Evolutionary conservation across 805 yeast species (phyloP).

Genomic region (Candida corydali): DNA sequence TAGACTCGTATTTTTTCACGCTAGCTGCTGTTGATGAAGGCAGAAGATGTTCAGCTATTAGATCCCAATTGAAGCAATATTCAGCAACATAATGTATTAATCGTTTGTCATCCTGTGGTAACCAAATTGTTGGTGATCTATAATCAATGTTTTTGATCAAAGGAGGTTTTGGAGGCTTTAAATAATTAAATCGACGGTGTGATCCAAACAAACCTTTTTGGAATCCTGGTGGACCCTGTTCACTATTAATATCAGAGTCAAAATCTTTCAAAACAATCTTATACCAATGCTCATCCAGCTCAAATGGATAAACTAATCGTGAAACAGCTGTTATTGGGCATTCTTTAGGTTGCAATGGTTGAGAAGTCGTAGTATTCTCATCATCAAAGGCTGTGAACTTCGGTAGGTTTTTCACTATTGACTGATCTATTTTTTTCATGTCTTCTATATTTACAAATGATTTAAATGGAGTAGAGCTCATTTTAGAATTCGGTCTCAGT

Average conservation of each 20-base stretch:
- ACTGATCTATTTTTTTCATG: conserved; percentile 42
- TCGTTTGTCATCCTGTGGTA: conserved; percentile 86
- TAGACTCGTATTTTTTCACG: conserved; percentile 63
- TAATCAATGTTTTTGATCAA: conserved; percentile 71
- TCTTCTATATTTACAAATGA: conserved; percentile 38
- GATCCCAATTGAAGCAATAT: conserved; percentile 88
- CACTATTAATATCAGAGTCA: conserved; percentile 10
- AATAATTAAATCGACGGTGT: conserved; percentile 53
- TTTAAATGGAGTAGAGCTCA: conserved; percentile 37
- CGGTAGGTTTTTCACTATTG: conserved; percentile 46
- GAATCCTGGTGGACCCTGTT: conserved; percentile 39
- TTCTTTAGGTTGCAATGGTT: conserved; percentile 23
- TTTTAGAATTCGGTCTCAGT: conserved; percentile 5
- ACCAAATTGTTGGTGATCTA: conserved; percentile 92
- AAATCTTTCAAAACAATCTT: conserved; percentile 49
- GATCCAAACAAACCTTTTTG: conserved; percentile 59
- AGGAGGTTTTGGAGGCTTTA: conserved; percentile 93
- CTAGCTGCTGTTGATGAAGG: conserved; percentile 50
- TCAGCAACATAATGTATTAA: conserved; percentile 80
- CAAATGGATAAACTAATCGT: conserved; percentile 59
- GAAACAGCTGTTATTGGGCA: conserved; percentile 53
- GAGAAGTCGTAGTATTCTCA: conserved; percentile 10
- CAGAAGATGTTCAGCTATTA: conserved; percentile 77
- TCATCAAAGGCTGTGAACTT: conserved; percentile 46
- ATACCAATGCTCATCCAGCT: conserved; percentile 61